Percentiles rank a stretch among this genome's conserved stretches.
phyloP scores from a whole-genome alignment of 169 alveolate species.

The Babesia caballi region DNA sequence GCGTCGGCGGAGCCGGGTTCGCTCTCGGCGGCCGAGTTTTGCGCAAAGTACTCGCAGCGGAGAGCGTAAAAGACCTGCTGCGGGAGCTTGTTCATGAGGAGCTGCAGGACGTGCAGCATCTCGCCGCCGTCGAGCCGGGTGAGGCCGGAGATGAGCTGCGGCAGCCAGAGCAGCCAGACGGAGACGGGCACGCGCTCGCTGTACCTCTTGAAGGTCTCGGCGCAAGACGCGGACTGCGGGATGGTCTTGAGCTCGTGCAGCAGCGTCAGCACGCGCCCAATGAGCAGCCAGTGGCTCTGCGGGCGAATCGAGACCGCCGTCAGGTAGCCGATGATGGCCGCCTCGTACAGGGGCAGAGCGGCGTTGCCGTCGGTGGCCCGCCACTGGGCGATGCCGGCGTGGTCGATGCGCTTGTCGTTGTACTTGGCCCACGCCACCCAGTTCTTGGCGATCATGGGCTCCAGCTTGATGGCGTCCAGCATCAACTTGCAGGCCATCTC shows the following conservation, averaged over 20 bases:
- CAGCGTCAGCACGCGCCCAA: slow-evolving; percentile 43
- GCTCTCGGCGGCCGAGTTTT: slow-evolving; percentile 28
- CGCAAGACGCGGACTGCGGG: neutral
- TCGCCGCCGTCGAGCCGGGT: slow-evolving; percentile 57
- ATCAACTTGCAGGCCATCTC: slow-evolving; percentile 54
- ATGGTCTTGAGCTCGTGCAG: slow-evolving; percentile 24
- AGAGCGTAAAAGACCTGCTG: slow-evolving; percentile 70
- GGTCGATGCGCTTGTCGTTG: slow-evolving; percentile 63
- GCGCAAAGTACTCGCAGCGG: slow-evolving; percentile 70
- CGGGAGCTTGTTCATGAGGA: slow-evolving; percentile 54
- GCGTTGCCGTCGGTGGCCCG: neutral
- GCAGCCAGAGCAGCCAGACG: slow-evolving; percentile 75
- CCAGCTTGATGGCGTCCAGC: slow-evolving; percentile 69
- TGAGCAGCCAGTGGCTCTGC: slow-evolving; percentile 57
- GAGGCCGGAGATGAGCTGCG: slow-evolving; percentile 68
- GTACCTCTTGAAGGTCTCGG: slow-evolving; percentile 66
- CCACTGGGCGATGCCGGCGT: slow-evolving; percentile 14
- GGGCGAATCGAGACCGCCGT: slow-evolving; percentile 68
- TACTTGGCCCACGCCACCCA: slow-evolving; percentile 78
- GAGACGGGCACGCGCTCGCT: slow-evolving; percentile 66
- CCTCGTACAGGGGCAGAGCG: slow-evolving; percentile 34
- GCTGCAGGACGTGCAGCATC: slow-evolving; percentile 64
- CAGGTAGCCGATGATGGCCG: slow-evolving; percentile 72
- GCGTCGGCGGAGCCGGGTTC: slow-evolving; percentile 4
- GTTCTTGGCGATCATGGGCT: slow-evolving; percentile 69